phyloP scores from a whole-genome alignment of 352 stramenopile genomes.

The Pythium grandisporangium region DNA sequence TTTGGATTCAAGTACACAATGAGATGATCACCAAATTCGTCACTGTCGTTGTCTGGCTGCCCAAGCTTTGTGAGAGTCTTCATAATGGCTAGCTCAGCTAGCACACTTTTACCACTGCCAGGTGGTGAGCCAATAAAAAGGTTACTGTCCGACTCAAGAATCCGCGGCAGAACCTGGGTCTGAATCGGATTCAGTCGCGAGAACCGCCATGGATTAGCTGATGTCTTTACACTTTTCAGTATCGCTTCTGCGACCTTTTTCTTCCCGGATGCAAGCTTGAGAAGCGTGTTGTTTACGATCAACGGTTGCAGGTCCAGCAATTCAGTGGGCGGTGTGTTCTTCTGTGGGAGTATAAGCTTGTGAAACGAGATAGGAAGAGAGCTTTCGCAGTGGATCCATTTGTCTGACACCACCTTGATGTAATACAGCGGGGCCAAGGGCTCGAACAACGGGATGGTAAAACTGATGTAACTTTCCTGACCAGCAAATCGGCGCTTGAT shows the following conservation, averaged over 20 bases:
- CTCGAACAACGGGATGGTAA: conserved; percentile 97
- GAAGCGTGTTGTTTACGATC: conserved; percentile 79
- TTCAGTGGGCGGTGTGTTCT: conserved; percentile 96
- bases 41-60: conserved; percentile 37
- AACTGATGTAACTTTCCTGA: conserved; percentile 83
- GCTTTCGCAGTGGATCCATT: conserved; percentile 97
- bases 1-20: conserved; percentile 95
- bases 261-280: conserved; percentile 59
- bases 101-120: conserved; percentile 92
- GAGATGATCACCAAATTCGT: conserved; percentile 64
- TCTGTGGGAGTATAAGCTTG: conserved; percentile 98
- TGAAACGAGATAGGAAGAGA: conserved; percentile 97
- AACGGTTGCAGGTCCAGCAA: conserved; percentile 97
- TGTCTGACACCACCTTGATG: conserved; percentile 95
- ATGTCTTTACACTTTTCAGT: conserved; percentile 33
- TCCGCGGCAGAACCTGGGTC: conserved; percentile 94
- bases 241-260: conserved; percentile 48
- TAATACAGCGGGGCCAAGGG: conserved; percentile 98
- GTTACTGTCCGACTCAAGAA: conserved; percentile 95
- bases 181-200: conserved; percentile 98
- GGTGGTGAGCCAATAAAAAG: conserved; percentile 93
- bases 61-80: conserved; percentile 73
- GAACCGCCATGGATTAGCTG: conserved; percentile 63
- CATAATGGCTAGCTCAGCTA: conserved; percentile 95
- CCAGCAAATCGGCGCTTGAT: conserved; percentile 85